Conservation (phyloP, 495 filamentous ascomycete genomes). For the Collariella sp. region DNA sequence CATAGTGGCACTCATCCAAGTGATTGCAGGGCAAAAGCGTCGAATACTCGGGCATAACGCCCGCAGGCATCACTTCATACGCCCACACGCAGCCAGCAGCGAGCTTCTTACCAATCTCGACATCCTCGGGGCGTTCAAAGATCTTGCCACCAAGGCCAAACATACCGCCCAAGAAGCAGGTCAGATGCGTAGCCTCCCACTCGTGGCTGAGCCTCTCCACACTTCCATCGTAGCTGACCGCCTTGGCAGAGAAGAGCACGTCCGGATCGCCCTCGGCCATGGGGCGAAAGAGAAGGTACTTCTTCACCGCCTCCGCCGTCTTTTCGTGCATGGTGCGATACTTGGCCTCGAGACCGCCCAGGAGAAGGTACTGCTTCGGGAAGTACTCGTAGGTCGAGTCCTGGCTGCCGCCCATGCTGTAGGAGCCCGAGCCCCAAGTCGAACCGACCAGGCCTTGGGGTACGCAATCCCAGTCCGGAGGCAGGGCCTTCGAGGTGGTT, state of each 20-base stretch:
- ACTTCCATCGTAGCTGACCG: slow-evolving; percentile 32
- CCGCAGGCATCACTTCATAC: slow-evolving; percentile 69
- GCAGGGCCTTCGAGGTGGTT: slow-evolving; percentile 13
- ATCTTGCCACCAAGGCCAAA: slow-evolving; percentile 80
- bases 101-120: slow-evolving; percentile 73
- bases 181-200: slow-evolving; percentile 66
- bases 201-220: slow-evolving; percentile 33
- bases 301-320: slow-evolving; percentile 58
- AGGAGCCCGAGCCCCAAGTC: slow-evolving; percentile 30
- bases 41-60: slow-evolving; percentile 85
- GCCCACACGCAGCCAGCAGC: slow-evolving; percentile 94
- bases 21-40: slow-evolving; percentile 59
- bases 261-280: slow-evolving; percentile 70
- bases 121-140: slow-evolving; percentile 69
- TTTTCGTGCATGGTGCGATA: slow-evolving; percentile 76
- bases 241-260: slow-evolving; percentile 62
- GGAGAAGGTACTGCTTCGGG: slow-evolving; percentile 69
- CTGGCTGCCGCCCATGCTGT: slow-evolving; percentile 66
- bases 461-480: slow-evolving; percentile 41
- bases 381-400: slow-evolving; percentile 96
- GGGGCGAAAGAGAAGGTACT: slow-evolving; percentile 74
- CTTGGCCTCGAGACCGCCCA: slow-evolving; percentile 74
- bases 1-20: slow-evolving; percentile 60
- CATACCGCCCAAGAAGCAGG: slow-evolving; percentile 93
- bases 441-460: slow-evolving; percentile 43